Conservation (phyloP, 1,284 basidiomycete species). For the Puccinia polysora region DNA sequence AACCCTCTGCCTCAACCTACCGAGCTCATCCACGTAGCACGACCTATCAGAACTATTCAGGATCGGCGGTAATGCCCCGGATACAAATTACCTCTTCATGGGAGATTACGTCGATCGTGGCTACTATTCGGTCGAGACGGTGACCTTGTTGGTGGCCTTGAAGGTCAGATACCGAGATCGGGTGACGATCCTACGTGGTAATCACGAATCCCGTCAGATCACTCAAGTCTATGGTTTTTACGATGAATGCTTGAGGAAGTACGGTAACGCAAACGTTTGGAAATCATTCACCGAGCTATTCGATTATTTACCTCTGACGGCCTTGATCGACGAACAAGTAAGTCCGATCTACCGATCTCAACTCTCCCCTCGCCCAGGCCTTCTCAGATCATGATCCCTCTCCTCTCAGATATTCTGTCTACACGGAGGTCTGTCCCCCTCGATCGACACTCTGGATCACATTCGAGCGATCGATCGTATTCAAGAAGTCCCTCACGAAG, state of each 20-base stretch:
- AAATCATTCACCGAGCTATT: constrained; percentile 98
- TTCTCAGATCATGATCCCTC: constrained; percentile 24
- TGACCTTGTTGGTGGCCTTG: constrained; percentile 94
- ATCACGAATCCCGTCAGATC: constrained; percentile 98
- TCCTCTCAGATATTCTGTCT: constrained; percentile 89
- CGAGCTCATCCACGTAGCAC: constrained; percentile 62
- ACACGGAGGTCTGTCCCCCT: constrained; percentile 95
- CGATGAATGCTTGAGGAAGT: constrained; percentile 98
- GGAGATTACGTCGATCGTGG: constrained; percentile 99
- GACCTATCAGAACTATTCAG: constrained; percentile 98
- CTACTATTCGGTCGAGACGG: constrained; percentile 98
- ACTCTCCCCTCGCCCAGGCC: constrained; percentile 4
- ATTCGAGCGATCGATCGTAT: constrained; percentile 97
- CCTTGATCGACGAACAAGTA: constrained; percentile 96
- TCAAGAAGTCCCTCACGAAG: constrained; percentile 98
- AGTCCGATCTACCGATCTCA: constrained; percentile 53
- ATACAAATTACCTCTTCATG: constrained; percentile 99
- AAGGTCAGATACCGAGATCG: constrained; percentile 98
- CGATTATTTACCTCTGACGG: constrained; percentile 93
- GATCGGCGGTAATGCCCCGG: constrained; percentile 97
- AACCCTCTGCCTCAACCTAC: neutral
- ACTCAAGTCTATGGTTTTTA: constrained; percentile 99
- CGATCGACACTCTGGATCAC: constrained; percentile 98
- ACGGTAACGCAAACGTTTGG: constrained; percentile 99
- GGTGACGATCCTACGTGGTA: constrained; percentile 94